phyloP scores from a whole-genome alignment of 1,284 basidiomycete genomes.

The Leccinum ponderosum region DNA sequence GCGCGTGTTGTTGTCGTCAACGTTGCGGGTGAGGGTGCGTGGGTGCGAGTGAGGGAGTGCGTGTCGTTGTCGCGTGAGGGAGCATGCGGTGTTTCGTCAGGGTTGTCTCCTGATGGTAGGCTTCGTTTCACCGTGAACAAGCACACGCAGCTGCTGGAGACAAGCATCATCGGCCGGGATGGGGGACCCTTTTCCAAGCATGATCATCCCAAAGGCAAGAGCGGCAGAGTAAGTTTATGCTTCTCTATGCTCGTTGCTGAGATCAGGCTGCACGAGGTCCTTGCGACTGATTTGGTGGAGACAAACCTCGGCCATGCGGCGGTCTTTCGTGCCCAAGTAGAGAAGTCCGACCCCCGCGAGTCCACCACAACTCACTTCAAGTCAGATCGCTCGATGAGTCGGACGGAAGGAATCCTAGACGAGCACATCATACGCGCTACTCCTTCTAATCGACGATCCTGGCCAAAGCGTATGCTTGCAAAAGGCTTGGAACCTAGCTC shows the following conservation, averaged over 20 bases:
- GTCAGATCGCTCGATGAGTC: constrained; percentile 69
- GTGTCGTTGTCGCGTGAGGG: too few relatives aligned
- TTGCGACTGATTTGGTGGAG: constrained; percentile 80
- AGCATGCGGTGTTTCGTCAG: too few relatives aligned
- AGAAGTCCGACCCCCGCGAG: constrained; percentile 88
- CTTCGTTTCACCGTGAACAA: constrained; percentile 71
- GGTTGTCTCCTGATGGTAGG: constrained; percentile 21
- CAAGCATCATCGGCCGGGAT: constrained; percentile 76
- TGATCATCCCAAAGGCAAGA: constrained; percentile 92
- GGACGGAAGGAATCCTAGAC: constrained; percentile 64
- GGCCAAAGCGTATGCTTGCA: constrained; percentile 81
- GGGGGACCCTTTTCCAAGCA: constrained; percentile 84
- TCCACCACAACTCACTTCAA: constrained; percentile 57
- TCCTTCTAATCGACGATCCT: constrained; percentile 85
- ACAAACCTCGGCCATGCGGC: constrained; percentile 91
- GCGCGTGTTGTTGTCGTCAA: too few relatives aligned
- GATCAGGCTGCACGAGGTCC: constrained; percentile 78
- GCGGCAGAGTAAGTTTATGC: constrained; percentile 90
- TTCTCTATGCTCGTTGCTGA: constrained; percentile 85
- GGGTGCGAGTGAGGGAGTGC: too few relatives aligned
- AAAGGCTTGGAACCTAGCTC: constrained; percentile 73
- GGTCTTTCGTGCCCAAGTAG: constrained; percentile 85
- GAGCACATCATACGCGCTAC: constrained; percentile 87
- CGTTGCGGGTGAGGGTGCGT: too few relatives aligned
- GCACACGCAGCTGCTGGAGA: constrained; percentile 62